Percentiles rank a stretch among this genome's conserved stretches.
Conservation (phyloP, 352 stramenopile species). For the Pythium volutum region DNA sequence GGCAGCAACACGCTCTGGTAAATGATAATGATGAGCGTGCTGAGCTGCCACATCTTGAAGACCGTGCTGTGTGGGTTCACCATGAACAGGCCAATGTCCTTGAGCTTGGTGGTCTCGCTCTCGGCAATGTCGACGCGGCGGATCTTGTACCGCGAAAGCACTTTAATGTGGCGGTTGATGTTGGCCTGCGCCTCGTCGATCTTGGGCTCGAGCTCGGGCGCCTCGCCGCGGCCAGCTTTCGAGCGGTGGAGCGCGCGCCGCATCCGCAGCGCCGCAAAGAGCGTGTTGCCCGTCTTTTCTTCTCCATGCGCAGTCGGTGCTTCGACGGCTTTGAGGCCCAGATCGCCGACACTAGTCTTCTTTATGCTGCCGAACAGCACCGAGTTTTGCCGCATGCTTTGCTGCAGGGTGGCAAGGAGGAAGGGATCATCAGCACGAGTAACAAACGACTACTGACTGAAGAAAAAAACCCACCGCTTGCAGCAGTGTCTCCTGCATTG, state of each 20-base stretch:
- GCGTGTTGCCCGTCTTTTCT: conserved; percentile 32
- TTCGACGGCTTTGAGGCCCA: conserved; percentile 5
- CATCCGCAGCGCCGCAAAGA: conserved; percentile 62
- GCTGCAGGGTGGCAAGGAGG: background rate
- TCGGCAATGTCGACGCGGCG: conserved; percentile 47
- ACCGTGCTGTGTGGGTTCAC: conserved; percentile 63
- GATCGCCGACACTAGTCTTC: conserved; percentile 5
- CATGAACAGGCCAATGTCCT: conserved; percentile 48
- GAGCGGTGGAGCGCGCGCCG: conserved; percentile 43
- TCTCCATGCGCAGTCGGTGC: background rate
- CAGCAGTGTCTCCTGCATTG: conserved; percentile 40
- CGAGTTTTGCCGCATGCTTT: background rate
- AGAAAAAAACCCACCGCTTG: conserved; percentile 30
- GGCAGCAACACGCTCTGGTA: conserved; percentile 77
- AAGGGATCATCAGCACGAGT: background rate
- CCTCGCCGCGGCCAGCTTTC: conserved; percentile 16
- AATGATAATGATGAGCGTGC: conserved; percentile 68
- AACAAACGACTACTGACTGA: background rate
- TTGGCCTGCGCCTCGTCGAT: conserved; percentile 51
- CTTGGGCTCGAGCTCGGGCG: conserved; percentile 9
- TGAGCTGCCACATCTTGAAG: conserved; percentile 76
- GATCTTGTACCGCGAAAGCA: conserved; percentile 76
- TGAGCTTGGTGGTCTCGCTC: conserved; percentile 32
- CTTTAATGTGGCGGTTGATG: conserved; percentile 65
- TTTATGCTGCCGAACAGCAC: conserved; percentile 7